Evolutionary conservation across 2,329 filamentous ascomycete species (phyloP).

Genomic region (Cladosporium sp.): DNA sequence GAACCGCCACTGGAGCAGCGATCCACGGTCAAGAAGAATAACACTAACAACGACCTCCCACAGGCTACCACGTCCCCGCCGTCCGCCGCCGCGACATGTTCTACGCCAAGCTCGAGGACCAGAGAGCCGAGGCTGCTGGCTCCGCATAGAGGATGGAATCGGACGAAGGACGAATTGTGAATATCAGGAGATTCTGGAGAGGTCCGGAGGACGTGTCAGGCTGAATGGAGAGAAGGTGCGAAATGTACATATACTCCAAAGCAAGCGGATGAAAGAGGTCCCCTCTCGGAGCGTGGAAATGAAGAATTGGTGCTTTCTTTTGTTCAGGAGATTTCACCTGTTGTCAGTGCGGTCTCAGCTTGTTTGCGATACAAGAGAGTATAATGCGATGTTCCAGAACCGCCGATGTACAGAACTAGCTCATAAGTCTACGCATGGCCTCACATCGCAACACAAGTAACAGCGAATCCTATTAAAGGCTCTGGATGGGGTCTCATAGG

Average conservation of each 20-base stretch:
- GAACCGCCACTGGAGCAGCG: background rate
- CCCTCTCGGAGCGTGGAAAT: background rate
- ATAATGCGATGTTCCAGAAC: too few relatives aligned
- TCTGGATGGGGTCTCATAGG: too few relatives aligned
- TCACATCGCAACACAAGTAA: too few relatives aligned
- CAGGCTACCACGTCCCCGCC: constrained; percentile 62
- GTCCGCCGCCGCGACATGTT: constrained; percentile 60
- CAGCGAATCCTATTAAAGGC: too few relatives aligned
- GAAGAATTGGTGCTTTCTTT: constrained; percentile 10
- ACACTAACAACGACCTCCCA: constrained; percentile 9
- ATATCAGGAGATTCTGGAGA: background rate
- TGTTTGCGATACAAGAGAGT: too few relatives aligned
- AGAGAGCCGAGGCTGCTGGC: constrained; percentile 50
- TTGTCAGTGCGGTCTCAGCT: too few relatives aligned
- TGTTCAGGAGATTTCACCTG: background rate
- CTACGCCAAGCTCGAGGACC: constrained; percentile 61
- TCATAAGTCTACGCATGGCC: too few relatives aligned
- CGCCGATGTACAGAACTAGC: too few relatives aligned
- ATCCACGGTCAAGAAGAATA: background rate
- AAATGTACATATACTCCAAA: constrained; percentile 13
- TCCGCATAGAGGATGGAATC: constrained; percentile 23
- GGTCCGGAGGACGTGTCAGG: background rate
- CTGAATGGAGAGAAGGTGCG: background rate
- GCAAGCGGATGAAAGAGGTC: constrained; percentile 2
- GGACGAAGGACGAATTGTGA: background rate